phyloP scores from a whole-genome alignment of 169 alveolate genomes.

The Neospora caninum region DNA sequence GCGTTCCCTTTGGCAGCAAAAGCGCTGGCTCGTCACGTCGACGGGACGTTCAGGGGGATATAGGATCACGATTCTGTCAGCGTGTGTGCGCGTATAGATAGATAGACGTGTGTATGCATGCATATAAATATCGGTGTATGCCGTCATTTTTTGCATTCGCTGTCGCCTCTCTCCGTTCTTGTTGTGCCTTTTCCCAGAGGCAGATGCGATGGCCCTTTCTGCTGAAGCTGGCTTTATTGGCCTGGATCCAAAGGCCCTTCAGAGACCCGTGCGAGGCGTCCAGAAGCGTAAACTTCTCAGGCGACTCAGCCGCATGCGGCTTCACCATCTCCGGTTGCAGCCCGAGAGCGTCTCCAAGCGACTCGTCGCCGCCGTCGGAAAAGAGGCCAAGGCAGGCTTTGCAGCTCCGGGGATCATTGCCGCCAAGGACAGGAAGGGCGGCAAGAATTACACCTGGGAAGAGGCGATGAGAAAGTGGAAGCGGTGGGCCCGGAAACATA shows the following conservation, averaged over 20 bases:
- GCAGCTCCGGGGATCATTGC: background rate
- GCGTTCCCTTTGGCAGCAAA: too few relatives aligned
- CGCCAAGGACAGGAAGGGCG: background rate
- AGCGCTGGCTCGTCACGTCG: too few relatives aligned
- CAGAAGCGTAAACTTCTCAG: background rate
- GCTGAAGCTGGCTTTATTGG: conserved; percentile 32
- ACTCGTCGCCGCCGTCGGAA: conserved; percentile 8
- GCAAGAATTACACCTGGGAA: background rate
- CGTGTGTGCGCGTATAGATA: background rate
- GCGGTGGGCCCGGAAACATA: conserved; percentile 26
- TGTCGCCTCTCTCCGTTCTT: background rate
- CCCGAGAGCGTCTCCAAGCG: background rate
- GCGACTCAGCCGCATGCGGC: conserved; percentile 29
- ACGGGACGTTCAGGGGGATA: too few relatives aligned
- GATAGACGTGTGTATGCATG: background rate
- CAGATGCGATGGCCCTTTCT: background rate
- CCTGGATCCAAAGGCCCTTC: background rate
- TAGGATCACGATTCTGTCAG: too few relatives aligned
- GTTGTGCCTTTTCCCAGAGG: background rate
- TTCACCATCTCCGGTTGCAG: background rate
- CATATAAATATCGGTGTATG: too few relatives aligned
- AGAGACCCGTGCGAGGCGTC: conserved; percentile 15
- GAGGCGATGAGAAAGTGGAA: conserved; percentile 41
- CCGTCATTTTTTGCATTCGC: too few relatives aligned
- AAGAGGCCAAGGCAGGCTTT: background rate